Evolutionary conservation across 768 basidiomycete genomes (phyloP).

Genomic region (Cantharellus anzutake): DNA sequence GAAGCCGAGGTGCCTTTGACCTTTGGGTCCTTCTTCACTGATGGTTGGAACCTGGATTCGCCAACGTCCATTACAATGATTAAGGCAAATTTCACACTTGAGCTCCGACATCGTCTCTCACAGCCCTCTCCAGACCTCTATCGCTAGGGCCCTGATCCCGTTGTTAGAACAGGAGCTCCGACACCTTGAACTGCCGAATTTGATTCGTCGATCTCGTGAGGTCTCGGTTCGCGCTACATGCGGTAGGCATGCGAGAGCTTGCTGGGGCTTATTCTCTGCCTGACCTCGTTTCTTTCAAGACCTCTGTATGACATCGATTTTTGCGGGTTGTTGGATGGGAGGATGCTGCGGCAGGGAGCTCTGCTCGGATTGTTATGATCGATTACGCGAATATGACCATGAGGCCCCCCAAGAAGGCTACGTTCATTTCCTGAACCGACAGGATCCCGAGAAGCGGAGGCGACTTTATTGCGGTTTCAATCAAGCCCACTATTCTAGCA

Average conservation of each 20-base stretch:
- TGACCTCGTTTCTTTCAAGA: conserved; percentile 28
- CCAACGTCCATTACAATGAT: too few species aligned
- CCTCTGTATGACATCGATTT: conserved; percentile 86
- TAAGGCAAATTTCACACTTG: too few species aligned
- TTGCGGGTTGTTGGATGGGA: conserved; percentile 81
- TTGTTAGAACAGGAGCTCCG: conserved; percentile 28
- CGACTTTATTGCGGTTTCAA: conserved; percentile 6
- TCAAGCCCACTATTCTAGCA: conserved; percentile 43
- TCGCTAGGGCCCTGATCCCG: too few species aligned
- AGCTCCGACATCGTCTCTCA: too few species aligned
- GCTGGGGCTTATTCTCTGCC: conserved; percentile 23
- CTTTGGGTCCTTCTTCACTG: too few species aligned
- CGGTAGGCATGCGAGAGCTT: too few species aligned
- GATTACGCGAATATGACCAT: conserved; percentile 36
- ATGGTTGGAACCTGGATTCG: too few species aligned
- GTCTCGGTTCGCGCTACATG: conserved; percentile 32
- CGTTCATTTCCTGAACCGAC: conserved; percentile 53
- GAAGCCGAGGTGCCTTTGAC: too few species aligned
- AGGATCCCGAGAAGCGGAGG: conserved; percentile 14
- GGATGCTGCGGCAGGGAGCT: conserved; percentile 79
- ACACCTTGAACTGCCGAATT: conserved; percentile 35
- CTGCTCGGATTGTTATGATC: conserved; percentile 66
- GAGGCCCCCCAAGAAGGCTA: conserved; percentile 34
- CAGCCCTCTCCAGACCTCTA: too few species aligned
- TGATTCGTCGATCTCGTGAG: conserved; percentile 58